Base-by-base conservation (phyloP, 148 eudicot genomes). In the Hydrangea macrophylla region DNA sequence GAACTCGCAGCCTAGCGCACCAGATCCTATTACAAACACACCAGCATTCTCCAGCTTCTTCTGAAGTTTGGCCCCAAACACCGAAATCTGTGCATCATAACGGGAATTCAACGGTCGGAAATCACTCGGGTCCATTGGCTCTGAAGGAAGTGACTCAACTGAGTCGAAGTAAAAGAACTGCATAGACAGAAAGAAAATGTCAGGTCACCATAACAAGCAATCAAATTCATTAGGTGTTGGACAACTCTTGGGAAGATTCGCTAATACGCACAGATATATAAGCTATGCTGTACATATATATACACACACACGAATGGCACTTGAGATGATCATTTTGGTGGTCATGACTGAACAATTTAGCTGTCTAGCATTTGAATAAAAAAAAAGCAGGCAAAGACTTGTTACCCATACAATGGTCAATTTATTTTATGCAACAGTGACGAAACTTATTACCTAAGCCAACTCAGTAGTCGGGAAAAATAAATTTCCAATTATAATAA, bases 141-240 rank as follows among this genome's bases (percentile, higher is more conserved):
- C 86, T 54, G 90, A 67, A 11, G 98, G 96, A 62, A 92, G 92
- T 57, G 96, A 89, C 76, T 92, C 98, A 61, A 87, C 80, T 9
- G 98, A 92, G 81, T 92, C 98, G 69, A 92, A 92, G 77, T 92
- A 92, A 81, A 92, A 92, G 83, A 90, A 90, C 98, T 92, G 78
- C 74, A 73, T 25, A 67, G 27, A 68, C 35, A 79, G 68, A 25
- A 60, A 23, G 37, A 55, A 31, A 60, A 54, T 54, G 27, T 64
- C 11, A 72, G 25, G 50, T 36, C 37, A 44, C 36, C 51, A 37
- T 39, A 27, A 55, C 5, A 58, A 44, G 33, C 35, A 51, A 64
- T 25, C 35, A 64, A 64, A 59, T 48, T 50, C 5, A 28, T 28
- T 24, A 12, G 15, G 8, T 20, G 4, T 51, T 24, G 23, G 24